Evolutionary conservation across 768 basidiomycete species (phyloP), one percentile per base, ranked within the genome.

Genomic region (Pisolithus albus): DNA sequence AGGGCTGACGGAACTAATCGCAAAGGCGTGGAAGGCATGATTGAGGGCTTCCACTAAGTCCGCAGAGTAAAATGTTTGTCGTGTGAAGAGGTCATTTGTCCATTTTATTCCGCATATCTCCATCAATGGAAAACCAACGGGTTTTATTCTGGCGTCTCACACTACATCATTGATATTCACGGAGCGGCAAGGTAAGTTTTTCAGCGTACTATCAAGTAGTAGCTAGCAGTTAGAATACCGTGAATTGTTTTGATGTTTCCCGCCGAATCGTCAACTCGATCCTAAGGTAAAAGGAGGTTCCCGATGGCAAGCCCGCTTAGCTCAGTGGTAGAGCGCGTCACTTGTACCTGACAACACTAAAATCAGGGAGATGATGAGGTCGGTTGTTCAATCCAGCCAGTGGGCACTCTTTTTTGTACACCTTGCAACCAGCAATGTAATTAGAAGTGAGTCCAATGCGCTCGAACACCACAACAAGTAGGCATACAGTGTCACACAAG

Each of bases 1-100:
- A 93, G 92, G 92, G 60, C 69, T 94, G 49, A 90, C 89, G 7
- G 92, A 96, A 70, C 73, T 94, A 51, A 82, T 93, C 61, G 75
- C 82, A 50, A 84, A 82, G 66, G 78, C 83, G 40, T 97, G 93
- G 93, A 74, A 77, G 51, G 92, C 92, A 54, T 94, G 74, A 23
- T 46, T n/a, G 42, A 23, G 21, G 43, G 15, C 42, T 34, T 34
- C 13, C 34, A 4, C 13, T 34, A 34, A 34, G 3, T 34, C 34
- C 34, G 34, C 34, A 34, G 34, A 41, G 40, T 41, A 41, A 41
- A 41, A 41, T 13, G 7, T 10, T 30, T 23, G 21, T 26, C 26
- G 19, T 44, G 42, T 44, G 26, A 40, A 40, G 39, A 40, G 30
- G 9, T 32, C 9, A 10, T 11, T 32, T 34, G 32, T 34, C 2